Percentiles rank a stretch among this genome's conserved stretches.
phyloP scores from a whole-genome alignment of 2,329 filamentous ascomycete species.

The Teratosphaeriaceae sp. region DNA sequence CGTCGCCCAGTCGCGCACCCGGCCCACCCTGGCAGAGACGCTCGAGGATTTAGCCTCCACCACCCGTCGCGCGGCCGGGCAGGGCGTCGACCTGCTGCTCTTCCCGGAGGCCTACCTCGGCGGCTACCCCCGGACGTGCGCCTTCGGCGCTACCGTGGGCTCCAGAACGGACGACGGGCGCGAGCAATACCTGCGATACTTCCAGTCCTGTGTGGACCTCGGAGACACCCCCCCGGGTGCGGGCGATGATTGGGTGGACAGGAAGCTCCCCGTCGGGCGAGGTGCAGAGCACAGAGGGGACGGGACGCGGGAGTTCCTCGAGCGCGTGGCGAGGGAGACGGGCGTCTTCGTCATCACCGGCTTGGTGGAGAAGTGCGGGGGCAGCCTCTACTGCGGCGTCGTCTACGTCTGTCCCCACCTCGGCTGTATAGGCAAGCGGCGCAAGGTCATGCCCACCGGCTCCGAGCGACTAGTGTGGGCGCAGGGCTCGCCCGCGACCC shows the following conservation, averaged over 20 bases:
- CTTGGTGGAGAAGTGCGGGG: constrained; percentile 70
- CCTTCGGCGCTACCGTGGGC: constrained; percentile 71
- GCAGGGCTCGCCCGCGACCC: constrained; percentile 70
- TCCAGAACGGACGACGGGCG: constrained; percentile 61
- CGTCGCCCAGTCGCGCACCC: constrained; percentile 43
- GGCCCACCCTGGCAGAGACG: constrained; percentile 49
- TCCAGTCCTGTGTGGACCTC: constrained; percentile 70
- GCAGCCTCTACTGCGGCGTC: constrained; percentile 72
- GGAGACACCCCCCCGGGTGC: constrained; percentile 70
- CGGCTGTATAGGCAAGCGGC: constrained; percentile 73
- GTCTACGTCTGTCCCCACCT: constrained; percentile 72
- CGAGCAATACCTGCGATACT: constrained; percentile 78
- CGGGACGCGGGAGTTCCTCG: constrained; percentile 73
- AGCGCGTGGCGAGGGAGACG: constrained; percentile 66
- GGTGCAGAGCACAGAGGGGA: constrained; percentile 52
- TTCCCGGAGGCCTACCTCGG: constrained; percentile 91
- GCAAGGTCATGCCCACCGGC: constrained; percentile 90
- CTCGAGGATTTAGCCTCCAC: constrained; percentile 59
- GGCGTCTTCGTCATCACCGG: constrained; percentile 79
- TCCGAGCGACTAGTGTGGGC: constrained; percentile 83
- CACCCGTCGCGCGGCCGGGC: constrained; percentile 55
- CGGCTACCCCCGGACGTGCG: constrained; percentile 77
- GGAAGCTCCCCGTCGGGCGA: constrained; percentile 48
- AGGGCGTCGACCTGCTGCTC: constrained; percentile 62
- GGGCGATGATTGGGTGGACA: constrained; percentile 64